Evolutionary conservation across 2,329 filamentous ascomycete species (phyloP), one percentile per base, ranked within the genome.

Genomic region (Cyphellophora attinorum): DNA sequence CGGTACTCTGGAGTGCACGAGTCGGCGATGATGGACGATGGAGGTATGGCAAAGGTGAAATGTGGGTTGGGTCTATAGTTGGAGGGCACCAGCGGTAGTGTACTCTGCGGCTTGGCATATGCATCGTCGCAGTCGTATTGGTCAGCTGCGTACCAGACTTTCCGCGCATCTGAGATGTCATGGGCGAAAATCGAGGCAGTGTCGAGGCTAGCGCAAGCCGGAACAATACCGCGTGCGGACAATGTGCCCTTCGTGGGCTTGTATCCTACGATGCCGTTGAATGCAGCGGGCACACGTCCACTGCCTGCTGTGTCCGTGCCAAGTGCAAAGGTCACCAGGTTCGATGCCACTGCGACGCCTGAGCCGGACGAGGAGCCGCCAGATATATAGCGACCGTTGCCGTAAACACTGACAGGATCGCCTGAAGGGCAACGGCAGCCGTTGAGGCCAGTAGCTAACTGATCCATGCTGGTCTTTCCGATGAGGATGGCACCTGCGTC

Each of bases 401-500:
- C 41, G 50, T 61, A 74, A 0, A 72, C 59, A 35, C 70, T 74
- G 14, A 67, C 60, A 1, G 72, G 67, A 13, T 62, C 66, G 2
- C 74, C 74, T 41, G 70, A 76, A 0, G 73, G 70, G 2, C 70
- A 74, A 16, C 73, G 65, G 30, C 68, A 72, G 11, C 74, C 75
- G 10, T 67, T 70, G 3, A 79, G 59, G 1, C 75, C 75, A 1
- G 74, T 78, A 3, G 74, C 74, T 3, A 79, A 60, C 51, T 79
- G 74, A 48, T 79, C 75, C 35, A 79, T 61, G 45, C 70, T 72
- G 10, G 62, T 62, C 48, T 77, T 78, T 18, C 74, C 74, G 28
- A 77, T 59, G 37, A 71, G 67, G 3, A 77, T 49, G 1, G 63
- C 74, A 5, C 73, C 73, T 11, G 67, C 64, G 4, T 60, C 55